These are phyloP conservation scores for Bidens hawaiensis DNA, from an alignment of 140 eudicot genomes.

Conservation along the genomic window DNA sequence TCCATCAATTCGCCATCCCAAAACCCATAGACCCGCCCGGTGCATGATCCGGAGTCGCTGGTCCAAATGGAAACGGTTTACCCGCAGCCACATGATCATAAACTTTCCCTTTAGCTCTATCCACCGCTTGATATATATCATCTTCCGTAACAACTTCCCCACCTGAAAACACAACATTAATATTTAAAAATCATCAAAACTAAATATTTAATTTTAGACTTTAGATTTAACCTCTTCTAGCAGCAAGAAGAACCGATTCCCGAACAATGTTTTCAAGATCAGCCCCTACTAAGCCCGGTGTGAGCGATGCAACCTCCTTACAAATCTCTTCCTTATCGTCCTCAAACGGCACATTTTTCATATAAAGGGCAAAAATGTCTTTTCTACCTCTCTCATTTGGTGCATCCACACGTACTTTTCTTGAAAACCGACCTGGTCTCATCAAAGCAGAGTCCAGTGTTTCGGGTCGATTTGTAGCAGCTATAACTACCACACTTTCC, in stretches of 20 bases:
- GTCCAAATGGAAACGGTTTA: conserved; percentile 27
- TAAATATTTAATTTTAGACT: not conserved
- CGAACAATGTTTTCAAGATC: conserved; percentile 51
- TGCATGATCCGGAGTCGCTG: not conserved
- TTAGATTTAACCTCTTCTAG: conserved; percentile 37
- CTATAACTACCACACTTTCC: conserved; percentile 53
- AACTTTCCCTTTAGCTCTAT: conserved; percentile 22
- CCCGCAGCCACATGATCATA: conserved; percentile 24
- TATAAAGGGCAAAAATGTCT: conserved; percentile 34
- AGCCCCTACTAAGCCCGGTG: conserved; percentile 53
- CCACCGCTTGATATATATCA: conserved; percentile 30
- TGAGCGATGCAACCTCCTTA: conserved; percentile 33
- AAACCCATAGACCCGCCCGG: conserved; percentile 19
- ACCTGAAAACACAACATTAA: conserved; percentile 15
- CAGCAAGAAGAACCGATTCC: conserved; percentile 47
- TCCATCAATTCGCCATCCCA: conserved; percentile 19
- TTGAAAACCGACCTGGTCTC: conserved; percentile 62
- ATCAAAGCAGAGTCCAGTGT: conserved; percentile 48
- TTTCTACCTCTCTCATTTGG: conserved; percentile 50
- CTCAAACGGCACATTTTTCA: conserved; percentile 34
- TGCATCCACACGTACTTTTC: conserved; percentile 42
- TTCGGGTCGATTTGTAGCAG: conserved; percentile 61
- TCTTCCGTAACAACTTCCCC: conserved; percentile 30
- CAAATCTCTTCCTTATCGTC: conserved; percentile 28
- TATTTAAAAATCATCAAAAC: not conserved